Percentiles rank a stretch among this genome's conserved stretches.
Conservation (phyloP, 768 basidiomycete genomes). For the Calocybe cyanea region DNA sequence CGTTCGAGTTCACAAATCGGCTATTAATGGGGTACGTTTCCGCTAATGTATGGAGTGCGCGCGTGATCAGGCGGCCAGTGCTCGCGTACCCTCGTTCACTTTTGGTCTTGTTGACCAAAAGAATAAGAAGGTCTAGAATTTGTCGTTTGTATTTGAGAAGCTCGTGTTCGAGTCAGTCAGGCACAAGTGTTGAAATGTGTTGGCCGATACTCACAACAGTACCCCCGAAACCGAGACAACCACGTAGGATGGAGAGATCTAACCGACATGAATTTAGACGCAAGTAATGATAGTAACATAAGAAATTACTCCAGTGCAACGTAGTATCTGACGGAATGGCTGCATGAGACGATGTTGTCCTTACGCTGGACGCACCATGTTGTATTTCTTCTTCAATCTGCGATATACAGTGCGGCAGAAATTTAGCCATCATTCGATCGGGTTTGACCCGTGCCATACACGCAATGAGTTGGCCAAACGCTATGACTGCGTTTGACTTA, state of each 20-base stretch:
- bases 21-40: constrained; percentile 75
- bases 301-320: constrained; percentile 81
- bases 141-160: constrained; percentile 65
- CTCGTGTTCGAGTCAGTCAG: constrained; percentile 29
- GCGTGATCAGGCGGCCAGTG: constrained; percentile 72
- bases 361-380: constrained; percentile 83
- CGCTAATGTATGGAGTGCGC: constrained; percentile 71
- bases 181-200: background rate
- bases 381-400: constrained; percentile 85
- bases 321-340: constrained; percentile 83
- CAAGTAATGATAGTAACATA: background rate
- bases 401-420: constrained; percentile 70
- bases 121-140: constrained; percentile 55
- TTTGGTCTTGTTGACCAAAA: constrained; percentile 77
- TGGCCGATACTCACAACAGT: constrained; percentile 42
- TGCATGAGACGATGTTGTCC: constrained; percentile 73
- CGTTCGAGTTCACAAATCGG: constrained; percentile 77
- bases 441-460: constrained; percentile 80
- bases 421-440: constrained; percentile 70
- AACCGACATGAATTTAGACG: background rate
- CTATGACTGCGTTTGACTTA: constrained; percentile 86
- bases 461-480: constrained; percentile 84
- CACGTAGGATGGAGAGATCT: constrained; percentile 83
- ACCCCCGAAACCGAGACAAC: constrained; percentile 76
- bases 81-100: constrained; percentile 86